Evolutionary conservation across 192 early-diverging fungal species (phyloP), one percentile per base, ranked within the genome.

Genomic region (Radiomyces spectabilis): DNA sequence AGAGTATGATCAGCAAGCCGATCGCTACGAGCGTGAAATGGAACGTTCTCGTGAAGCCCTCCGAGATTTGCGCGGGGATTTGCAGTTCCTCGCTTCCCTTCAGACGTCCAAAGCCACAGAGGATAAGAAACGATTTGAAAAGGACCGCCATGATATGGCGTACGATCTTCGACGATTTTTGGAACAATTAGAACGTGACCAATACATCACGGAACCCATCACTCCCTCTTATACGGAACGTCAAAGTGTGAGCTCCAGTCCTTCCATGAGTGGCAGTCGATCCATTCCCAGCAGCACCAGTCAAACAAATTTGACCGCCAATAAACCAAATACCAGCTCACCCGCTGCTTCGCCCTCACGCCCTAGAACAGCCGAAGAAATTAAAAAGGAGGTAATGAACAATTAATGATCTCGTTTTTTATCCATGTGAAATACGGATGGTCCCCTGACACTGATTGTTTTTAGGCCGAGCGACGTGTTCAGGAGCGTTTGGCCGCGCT

Each of bases 161-260:
- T 69, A 75, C 24, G 68, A 73, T 18, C 31, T 68, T 12, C 51
- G 71, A 6, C 53, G 55, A 8, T 80, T 80, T 26, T 60, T 80
- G 25, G 60, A 73, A 40, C 67, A 77, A 7, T 54, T 80, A 32
- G 63, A 55, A 3, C 41, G 49, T 13, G 58, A 59, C 1, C n/a
- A n/a, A n/a, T n/a, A n/a, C n/a, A n/a, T n/a, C n/a, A n/a, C n/a
- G n/a, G n/a, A n/a, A n/a, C n/a, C n/a, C n/a, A n/a, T n/a, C n/a
- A n/a, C n/a, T n/a, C n/a, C n/a, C n/a, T n/a, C n/a, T n/a, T n/a
- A n/a, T 39, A 13, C 31, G 18, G 19, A 8, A 19, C 31, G 7
- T 18, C 22, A n/a, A 34, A 33, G 38, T 48, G 25, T 42, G 31
- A 42, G 25, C 21, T 46, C n/a, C 35, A 55, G 6, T 54, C 55